Conservation (phyloP, 768 basidiomycete genomes). For the Tephrocybe sp. region DNA sequence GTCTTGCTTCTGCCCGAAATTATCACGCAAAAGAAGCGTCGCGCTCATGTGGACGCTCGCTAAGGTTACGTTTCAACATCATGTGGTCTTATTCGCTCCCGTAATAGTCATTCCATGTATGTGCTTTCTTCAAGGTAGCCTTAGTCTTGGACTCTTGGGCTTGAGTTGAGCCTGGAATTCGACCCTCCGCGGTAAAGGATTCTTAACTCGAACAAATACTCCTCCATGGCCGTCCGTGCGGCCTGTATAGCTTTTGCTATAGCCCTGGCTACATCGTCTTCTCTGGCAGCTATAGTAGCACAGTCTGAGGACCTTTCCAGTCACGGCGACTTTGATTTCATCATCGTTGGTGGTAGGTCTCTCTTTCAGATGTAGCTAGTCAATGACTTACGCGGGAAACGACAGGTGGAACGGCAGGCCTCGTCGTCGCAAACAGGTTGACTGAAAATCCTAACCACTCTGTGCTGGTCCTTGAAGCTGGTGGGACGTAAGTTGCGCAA, state of each 20-base stretch:
- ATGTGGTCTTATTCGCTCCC: conserved; percentile 1
- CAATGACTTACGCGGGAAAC: neutral
- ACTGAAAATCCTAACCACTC: conserved; percentile 16
- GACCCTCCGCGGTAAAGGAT: too few species aligned
- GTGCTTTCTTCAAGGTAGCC: too few species aligned
- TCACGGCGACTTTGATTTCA: conserved; percentile 20
- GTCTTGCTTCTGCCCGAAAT: too few species aligned
- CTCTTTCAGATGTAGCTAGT: neutral
- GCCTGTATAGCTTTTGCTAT: neutral
- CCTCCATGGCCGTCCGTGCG: neutral
- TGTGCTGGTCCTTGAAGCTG: conserved; percentile 22
- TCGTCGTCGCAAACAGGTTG: conserved; percentile 20
- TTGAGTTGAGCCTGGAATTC: too few species aligned
- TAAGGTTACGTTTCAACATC: conserved; percentile 1
- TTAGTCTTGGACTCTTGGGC: too few species aligned
- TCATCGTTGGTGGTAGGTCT: conserved; percentile 24
- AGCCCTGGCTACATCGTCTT: neutral
- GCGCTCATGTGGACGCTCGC: too few species aligned
- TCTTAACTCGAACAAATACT: too few species aligned
- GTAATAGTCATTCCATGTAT: too few species aligned
- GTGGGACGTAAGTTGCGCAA: conserved; percentile 16
- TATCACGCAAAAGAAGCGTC: too few species aligned
- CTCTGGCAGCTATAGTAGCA: conserved; percentile 8
- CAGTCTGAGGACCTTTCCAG: conserved; percentile 11
- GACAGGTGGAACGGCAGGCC: conserved; percentile 22